Evolutionary conservation across 2,329 filamentous ascomycete genomes (phyloP).

Genomic region (Endothia cerciana): DNA sequence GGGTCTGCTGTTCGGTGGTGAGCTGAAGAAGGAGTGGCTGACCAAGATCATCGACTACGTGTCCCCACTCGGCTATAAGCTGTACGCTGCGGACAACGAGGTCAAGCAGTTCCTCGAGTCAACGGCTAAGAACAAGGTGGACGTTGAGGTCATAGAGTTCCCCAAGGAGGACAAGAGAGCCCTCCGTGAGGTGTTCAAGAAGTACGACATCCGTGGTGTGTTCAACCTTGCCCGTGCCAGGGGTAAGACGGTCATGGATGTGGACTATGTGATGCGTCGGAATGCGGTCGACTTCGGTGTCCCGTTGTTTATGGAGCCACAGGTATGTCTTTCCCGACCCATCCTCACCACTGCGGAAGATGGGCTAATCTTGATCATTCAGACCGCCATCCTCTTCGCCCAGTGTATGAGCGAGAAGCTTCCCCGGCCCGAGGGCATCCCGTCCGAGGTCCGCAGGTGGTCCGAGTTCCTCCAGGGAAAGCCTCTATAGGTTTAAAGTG

Average conservation of each 20-base stretch:
- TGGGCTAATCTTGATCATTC: conserved; percentile 37
- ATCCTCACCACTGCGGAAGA: neutral
- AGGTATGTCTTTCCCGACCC: conserved; percentile 64
- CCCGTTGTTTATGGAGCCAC: conserved; percentile 96
- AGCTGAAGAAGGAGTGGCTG: conserved; percentile 72
- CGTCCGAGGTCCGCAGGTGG: conserved; percentile 89
- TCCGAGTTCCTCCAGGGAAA: conserved; percentile 92
- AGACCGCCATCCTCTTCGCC: conserved; percentile 96
- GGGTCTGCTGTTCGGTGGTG: conserved; percentile 92
- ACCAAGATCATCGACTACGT: conserved; percentile 84
- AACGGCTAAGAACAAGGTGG: conserved; percentile 65
- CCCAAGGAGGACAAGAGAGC: conserved; percentile 95
- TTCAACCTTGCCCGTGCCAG: conserved; percentile 91
- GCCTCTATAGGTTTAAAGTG: conserved; percentile 62
- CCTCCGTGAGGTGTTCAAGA: conserved; percentile 91
- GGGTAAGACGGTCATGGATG: conserved; percentile 82
- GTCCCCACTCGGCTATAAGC: conserved; percentile 88
- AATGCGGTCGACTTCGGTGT: conserved; percentile 99
- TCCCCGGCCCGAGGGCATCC: conserved; percentile 84
- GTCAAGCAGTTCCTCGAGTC: conserved; percentile 86
- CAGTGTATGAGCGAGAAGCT: conserved; percentile 98
- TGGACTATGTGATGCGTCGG: conserved; percentile 97
- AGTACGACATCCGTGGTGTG: conserved; percentile 92
- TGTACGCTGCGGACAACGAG: conserved; percentile 80
- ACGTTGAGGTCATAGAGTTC: conserved; percentile 92